Percentiles rank a stretch among this genome's conserved stretches.
Conservation (phyloP, 768 basidiomycete species). For the Amanita thiersii region DNA sequence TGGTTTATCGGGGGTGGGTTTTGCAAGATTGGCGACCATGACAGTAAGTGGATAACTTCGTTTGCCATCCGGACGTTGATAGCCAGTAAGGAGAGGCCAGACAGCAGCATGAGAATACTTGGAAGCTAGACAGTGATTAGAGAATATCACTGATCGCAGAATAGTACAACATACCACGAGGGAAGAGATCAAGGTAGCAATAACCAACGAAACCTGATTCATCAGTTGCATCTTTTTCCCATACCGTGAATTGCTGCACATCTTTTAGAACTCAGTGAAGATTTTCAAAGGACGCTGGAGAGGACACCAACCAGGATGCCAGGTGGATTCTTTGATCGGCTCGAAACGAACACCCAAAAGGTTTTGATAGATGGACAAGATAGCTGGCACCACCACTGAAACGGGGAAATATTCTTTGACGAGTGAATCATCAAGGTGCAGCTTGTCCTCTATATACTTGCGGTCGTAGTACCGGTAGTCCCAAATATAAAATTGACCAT, state of each 20-base stretch:
- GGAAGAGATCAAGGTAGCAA: constrained; percentile 85
- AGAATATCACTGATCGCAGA: constrained; percentile 2
- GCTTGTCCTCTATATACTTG: constrained; percentile 55
- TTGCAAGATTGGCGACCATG: constrained; percentile 91
- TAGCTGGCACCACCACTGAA: constrained; percentile 70
- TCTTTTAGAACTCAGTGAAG: constrained; percentile 32
- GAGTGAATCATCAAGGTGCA: constrained; percentile 66
- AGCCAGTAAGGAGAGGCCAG: constrained; percentile 69
- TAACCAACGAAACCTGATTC: constrained; percentile 73
- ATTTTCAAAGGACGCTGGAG: neutral
- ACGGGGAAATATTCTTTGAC: constrained; percentile 92
- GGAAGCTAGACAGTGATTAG: constrained; percentile 30
- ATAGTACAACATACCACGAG: constrained; percentile 45
- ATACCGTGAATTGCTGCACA: constrained; percentile 78
- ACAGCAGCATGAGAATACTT: constrained; percentile 89
- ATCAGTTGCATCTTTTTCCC: constrained; percentile 71
- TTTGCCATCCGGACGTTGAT: constrained; percentile 43
- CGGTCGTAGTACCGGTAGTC: constrained; percentile 76
- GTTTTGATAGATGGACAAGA: constrained; percentile 78
- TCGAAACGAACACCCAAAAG: constrained; percentile 72
- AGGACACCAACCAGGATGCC: constrained; percentile 65
- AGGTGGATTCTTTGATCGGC: constrained; percentile 52
- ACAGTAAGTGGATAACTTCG: constrained; percentile 68
- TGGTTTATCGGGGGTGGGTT: constrained; percentile 71
- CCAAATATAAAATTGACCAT: constrained; percentile 75